A percentile compares a stretch with the other conserved stretches of the same genome.
These are phyloP conservation scores for Phytophthora palmivora DNA, from an alignment of 352 stramenopile genomes.

Conservation along the genomic window DNA sequence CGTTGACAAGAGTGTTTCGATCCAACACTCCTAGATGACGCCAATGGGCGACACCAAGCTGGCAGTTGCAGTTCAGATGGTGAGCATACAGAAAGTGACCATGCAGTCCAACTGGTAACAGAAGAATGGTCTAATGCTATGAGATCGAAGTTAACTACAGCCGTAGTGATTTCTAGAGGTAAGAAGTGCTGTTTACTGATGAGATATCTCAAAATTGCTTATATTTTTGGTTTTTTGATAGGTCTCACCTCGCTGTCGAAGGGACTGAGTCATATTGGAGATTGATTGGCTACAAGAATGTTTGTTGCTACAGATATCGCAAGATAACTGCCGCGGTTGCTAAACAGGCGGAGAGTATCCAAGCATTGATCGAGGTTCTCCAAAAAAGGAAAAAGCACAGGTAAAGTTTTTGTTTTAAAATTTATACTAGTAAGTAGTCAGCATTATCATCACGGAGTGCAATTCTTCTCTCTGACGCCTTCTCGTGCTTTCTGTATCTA, in stretches of 20 bases:
- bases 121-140: too few relatives aligned
- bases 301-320: not conserved
- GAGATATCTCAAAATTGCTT: too few relatives aligned
- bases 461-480: slow-evolving; percentile 6
- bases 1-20: too few relatives aligned
- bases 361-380: not conserved
- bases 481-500: slow-evolving; percentile 3
- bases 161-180: too few relatives aligned
- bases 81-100: too few relatives aligned
- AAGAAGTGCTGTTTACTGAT: too few relatives aligned
- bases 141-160: too few relatives aligned
- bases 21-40: too few relatives aligned
- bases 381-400: not conserved
- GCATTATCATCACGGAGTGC: slow-evolving; percentile 8
- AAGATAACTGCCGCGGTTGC: slow-evolving; percentile 1
- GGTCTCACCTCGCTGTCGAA: slow-evolving; percentile 1
- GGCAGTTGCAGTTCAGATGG: too few relatives aligned
- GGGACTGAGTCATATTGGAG: slow-evolving; percentile 1
- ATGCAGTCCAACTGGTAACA: too few relatives aligned
- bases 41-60: too few relatives aligned
- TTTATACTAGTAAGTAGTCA: slow-evolving; percentile 1
- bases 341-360: slow-evolving; percentile 2
- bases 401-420: slow-evolving; percentile 1
- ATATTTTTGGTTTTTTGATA: not conserved
- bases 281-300: slow-evolving; percentile 1